Base-by-base conservation (phyloP, 2,329 filamentous ascomycete species). In the Calonectria fujianensis region DNA sequence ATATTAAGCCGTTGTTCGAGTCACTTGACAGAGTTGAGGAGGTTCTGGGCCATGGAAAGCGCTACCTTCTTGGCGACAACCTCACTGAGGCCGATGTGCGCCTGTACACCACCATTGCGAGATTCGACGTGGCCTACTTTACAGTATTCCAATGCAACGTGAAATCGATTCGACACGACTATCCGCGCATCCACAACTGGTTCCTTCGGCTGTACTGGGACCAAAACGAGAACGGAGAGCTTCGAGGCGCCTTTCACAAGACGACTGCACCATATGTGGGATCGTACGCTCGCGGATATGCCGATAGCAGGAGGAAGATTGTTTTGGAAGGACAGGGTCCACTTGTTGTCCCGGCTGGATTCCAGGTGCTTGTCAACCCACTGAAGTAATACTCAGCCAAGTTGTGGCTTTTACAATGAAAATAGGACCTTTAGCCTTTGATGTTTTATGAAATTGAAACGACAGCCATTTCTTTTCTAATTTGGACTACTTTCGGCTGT, bases 161-260 rank as follows among this genome's bases (percentile, higher is more conserved):
- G 24, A 91, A 89, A 79, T 91, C 90, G 79, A 91, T 94, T 73
- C 86, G 91, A 4, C 87, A 92, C 77, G 91, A 93, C 78, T 93
- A 92, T 80, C 94, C 93, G 4, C 85, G 88, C 50, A 84, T 95
- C 59, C 93, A 96, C 82, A 87, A 88, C 64, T 96, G 94, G 94
- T 76, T 95, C 74, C 87, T 92, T 45, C 87, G 90, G 69, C 82
- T 95, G 69, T 96, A 95, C 81, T 96, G 94, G 94, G 92, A 95
- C 77, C 74, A 80, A 5, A 80, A 82, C 7, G 80, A 80, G 16
- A 41, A 35, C 20, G 66, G 71, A 8, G 31, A 57, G 3, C 37
- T 32, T 24, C 71, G 71, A 13, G 71, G 57, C 5, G 71, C 71
- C 5, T 73, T 73, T 11, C 64, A 65, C 48, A 69, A 57, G 29